These are phyloP conservation scores for Amanita polypyramis DNA, from an alignment of 768 basidiomycete species.

Conservation along the genomic window DNA sequence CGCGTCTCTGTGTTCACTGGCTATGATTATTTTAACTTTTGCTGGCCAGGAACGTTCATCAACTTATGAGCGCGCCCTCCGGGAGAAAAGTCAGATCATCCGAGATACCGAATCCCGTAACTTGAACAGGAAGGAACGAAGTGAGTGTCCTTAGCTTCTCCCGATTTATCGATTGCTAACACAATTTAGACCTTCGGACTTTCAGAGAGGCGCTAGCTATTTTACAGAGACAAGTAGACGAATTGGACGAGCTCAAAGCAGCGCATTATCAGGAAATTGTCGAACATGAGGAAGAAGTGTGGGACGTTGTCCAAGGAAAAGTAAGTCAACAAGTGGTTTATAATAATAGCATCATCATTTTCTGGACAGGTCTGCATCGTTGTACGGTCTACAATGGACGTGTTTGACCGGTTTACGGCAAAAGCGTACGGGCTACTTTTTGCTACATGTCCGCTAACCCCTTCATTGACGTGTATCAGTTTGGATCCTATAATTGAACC, in stretches of 20 bases:
- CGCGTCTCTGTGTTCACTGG: neutral
- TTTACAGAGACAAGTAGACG: conserved; percentile 84
- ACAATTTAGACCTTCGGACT: conserved; percentile 62
- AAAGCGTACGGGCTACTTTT: conserved; percentile 54
- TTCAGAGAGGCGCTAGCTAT: conserved; percentile 78
- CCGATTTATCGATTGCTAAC: neutral
- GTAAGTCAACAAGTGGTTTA: conserved; percentile 24
- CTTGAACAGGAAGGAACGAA: conserved; percentile 78
- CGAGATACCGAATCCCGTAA: conserved; percentile 77
- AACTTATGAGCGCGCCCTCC: conserved; percentile 71
- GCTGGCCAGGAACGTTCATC: conserved; percentile 63
- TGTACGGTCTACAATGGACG: conserved; percentile 84
- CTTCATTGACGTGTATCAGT: conserved; percentile 22
- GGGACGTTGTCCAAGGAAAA: conserved; percentile 85
- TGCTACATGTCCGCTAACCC: neutral
- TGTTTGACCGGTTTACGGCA: conserved; percentile 79
- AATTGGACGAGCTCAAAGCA: conserved; percentile 76
- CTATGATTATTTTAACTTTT: neutral
- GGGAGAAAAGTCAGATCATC: conserved; percentile 78
- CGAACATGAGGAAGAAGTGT: conserved; percentile 92
- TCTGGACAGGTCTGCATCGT: conserved; percentile 58
- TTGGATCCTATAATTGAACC: conserved; percentile 88
- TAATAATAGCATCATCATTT: conserved; percentile 9
- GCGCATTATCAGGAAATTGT: conserved; percentile 83
- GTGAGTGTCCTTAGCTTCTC: conserved; percentile 32